Evolutionary conservation across 2,329 filamentous ascomycete genomes (phyloP).

Genomic region (Colletotrichum acutatum): DNA sequence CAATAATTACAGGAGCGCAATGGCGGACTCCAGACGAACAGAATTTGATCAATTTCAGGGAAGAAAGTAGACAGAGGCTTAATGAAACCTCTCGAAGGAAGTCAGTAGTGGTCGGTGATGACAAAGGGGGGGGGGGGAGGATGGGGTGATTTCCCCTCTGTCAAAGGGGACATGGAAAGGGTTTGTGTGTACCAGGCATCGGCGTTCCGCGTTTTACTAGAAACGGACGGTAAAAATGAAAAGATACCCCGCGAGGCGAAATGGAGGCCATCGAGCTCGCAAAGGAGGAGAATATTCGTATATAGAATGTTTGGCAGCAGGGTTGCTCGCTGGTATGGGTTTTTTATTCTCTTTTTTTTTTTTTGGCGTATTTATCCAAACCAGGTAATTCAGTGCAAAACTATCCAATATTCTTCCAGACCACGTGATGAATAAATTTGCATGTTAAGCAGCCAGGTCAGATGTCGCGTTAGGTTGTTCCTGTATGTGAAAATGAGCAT

Average conservation of each 20-base stretch:
- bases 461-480: no score
- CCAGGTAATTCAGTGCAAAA: background rate
- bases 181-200: background rate
- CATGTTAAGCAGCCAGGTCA: no score
- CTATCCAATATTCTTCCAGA: no score
- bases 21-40: background rate
- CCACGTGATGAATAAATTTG: no score
- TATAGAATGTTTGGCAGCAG: background rate
- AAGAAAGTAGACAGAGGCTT: background rate
- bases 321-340: background rate
- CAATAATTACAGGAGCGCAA: background rate
- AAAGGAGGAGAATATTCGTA: background rate
- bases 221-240: slow-evolving; percentile 23
- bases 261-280: background rate
- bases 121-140: background rate
- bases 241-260: slow-evolving; percentile 38
- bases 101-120: background rate
- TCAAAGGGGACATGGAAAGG: background rate
- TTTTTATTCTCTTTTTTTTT: no score
- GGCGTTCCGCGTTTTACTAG: slow-evolving; percentile 34
- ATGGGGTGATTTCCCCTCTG: background rate
- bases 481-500: no score
- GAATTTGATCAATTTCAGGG: background rate
- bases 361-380: background rate
- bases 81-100: background rate